phyloP scores from a whole-genome alignment of 495 filamentous ascomycete species.

The Aspergillus heteromorphus region DNA sequence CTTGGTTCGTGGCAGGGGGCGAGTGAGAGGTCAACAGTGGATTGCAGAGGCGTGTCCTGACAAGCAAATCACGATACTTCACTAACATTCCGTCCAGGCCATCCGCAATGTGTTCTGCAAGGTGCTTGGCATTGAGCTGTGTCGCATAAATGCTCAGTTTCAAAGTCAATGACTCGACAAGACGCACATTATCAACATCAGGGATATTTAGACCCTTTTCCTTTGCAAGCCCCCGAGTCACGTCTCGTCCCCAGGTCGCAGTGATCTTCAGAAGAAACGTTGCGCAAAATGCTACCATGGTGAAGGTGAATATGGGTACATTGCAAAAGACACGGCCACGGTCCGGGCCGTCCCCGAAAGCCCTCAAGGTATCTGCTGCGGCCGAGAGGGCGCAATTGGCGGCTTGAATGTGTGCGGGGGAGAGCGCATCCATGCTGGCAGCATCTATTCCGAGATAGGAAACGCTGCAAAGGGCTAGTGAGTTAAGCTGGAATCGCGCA shows the following conservation, averaged over 20 bases:
- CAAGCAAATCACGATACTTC: neutral
- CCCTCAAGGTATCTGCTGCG: conserved; percentile 29
- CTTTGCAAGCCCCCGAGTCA: too few relatives aligned
- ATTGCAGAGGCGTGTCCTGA: neutral
- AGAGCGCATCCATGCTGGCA: conserved; percentile 9
- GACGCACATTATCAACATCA: conserved; percentile 16
- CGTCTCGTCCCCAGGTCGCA: conserved; percentile 3
- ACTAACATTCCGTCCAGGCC: conserved; percentile 23
- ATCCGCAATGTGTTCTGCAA: conserved; percentile 24
- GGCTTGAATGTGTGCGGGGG: conserved; percentile 24
- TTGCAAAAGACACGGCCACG: conserved; percentile 32
- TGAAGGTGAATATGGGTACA: conserved; percentile 38
- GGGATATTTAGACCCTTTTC: too few relatives aligned
- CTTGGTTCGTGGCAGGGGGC: too few relatives aligned
- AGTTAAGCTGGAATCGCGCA: conserved; percentile 39
- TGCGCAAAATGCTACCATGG: conserved; percentile 41
- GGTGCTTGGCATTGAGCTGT: conserved; percentile 20
- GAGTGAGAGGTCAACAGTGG: too few relatives aligned
- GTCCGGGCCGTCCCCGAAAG: conserved; percentile 30
- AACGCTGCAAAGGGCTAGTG: conserved; percentile 36
- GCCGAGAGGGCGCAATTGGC: conserved; percentile 33
- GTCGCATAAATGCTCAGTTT: too few relatives aligned
- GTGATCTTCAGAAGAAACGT: conserved; percentile 35
- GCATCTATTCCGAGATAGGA: conserved; percentile 3
- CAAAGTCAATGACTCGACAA: too few relatives aligned